phyloP scores from a whole-genome alignment of 2,329 filamentous ascomycete genomes.

The Phialophora chinensis region DNA sequence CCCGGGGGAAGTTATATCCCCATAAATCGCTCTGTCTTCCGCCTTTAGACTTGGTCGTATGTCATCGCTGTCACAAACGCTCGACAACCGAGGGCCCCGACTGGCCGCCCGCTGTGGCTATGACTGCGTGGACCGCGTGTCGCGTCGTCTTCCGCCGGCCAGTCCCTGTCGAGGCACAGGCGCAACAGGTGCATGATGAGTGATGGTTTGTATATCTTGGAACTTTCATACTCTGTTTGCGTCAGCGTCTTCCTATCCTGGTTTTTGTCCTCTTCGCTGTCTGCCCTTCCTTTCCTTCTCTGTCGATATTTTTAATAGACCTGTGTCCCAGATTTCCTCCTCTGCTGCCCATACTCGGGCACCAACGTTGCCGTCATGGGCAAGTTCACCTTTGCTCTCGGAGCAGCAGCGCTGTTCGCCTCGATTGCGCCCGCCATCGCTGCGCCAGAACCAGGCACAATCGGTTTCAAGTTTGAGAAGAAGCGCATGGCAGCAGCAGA shows the following conservation, averaged over 20 bases:
- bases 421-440: constrained; percentile 27
- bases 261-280: background rate
- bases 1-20: background rate
- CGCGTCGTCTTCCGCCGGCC: background rate
- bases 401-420: constrained; percentile 30
- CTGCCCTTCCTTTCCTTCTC: constrained; percentile 3
- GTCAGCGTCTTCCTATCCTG: background rate
- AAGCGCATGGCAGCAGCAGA: constrained; percentile 27
- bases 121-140: background rate
- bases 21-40: background rate
- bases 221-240: background rate
- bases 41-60: background rate
- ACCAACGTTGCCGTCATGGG: constrained; percentile 21
- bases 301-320: constrained; percentile 10
- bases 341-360: background rate
- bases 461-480: constrained; percentile 37
- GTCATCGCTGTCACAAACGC: background rate
- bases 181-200: background rate
- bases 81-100: background rate
- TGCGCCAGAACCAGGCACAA: constrained; percentile 24
- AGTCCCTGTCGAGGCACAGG: background rate
- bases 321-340: background rate
- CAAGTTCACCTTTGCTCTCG: constrained; percentile 24
- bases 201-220: background rate
- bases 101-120: background rate